Evolutionary conservation across 2,329 filamentous ascomycete genomes (phyloP), one percentile per base, ranked within the genome.

Genomic region (Dactylellina leptospora): DNA sequence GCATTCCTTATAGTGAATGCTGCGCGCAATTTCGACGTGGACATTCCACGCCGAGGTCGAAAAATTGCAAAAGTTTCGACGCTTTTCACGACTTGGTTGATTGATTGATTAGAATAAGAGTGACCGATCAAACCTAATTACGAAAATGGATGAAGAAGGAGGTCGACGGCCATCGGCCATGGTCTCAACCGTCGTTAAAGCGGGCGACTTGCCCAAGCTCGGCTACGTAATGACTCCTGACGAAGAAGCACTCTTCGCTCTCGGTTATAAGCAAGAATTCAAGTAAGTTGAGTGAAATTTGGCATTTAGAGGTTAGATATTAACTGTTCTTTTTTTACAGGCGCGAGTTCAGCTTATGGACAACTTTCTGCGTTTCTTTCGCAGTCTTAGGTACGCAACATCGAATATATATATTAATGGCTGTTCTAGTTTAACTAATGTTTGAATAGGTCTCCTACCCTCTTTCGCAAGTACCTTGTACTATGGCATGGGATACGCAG

Each of bases 331-430:
- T 56, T 85, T 42, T 76, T 87, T 87, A 80, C 87, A 87, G 68
- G 80, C 83, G 89, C 76, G 88, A 91, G 76, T 91, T 92, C 78
- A 88, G 84, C 1, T 81, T 90, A 11, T 91, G 88, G 84, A 90
- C 88, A 4, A 89, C 88, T 0, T 91, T 91, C 78, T 90, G 87
- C 75, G 88, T 91, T 40, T 88, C 85, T 60, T 91, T 91, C 78
- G 88, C 89, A 4, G 88, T 91, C 9, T 81, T 91, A 61, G 89
- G 62, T 59, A 59, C 40, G 62, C 33, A 11, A 36, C 28, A n/a
- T n/a, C n/a, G n/a, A n/a, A n/a, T n/a, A n/a, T n/a, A n/a, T n/a
- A n/a, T n/a, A n/a, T n/a, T n/a, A n/a, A n/a, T n/a, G n/a, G n/a
- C n/a, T n/a, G n/a, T n/a, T n/a, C n/a, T n/a, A 40, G 36, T 22